These are phyloP conservation scores for Aspergillus quadrilineatus DNA, from an alignment of 2,329 filamentous ascomycete species.

Conservation along the genomic window DNA sequence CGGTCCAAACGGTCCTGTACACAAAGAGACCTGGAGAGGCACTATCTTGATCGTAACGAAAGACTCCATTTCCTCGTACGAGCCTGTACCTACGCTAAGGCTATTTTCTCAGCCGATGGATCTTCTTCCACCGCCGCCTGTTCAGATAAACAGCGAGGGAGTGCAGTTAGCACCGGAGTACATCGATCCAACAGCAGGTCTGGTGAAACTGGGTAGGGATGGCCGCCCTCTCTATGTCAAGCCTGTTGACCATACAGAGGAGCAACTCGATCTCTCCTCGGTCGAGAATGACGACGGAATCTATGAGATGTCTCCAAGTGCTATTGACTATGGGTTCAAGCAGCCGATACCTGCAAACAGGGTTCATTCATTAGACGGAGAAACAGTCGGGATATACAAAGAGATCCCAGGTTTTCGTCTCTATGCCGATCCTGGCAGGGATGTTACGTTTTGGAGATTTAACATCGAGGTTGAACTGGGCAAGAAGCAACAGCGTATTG, in stretches of 20 bases:
- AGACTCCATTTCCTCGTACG: constrained; percentile 80
- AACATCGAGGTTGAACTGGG: constrained; percentile 88
- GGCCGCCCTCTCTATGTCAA: constrained; percentile 86
- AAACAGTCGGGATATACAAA: constrained; percentile 75
- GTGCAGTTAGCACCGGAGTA: constrained; percentile 70
- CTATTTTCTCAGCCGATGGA: constrained; percentile 86
- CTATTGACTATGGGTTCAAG: constrained; percentile 42
- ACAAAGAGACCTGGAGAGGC: constrained; percentile 85
- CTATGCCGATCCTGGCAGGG: constrained; percentile 78
- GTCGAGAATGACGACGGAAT: constrained; percentile 79
- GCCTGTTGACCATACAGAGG: constrained; percentile 81
- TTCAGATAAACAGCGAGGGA: constrained; percentile 61
- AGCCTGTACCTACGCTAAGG: constrained; percentile 71
- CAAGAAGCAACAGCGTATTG: constrained; percentile 76
- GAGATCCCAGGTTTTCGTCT: constrained; percentile 80
- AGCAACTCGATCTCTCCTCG: constrained; percentile 73
- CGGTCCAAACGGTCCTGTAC: constrained; percentile 40
- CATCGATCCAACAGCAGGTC: constrained; percentile 83
- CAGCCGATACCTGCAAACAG: constrained; percentile 50
- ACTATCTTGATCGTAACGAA: constrained; percentile 93
- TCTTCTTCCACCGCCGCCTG: constrained; percentile 73
- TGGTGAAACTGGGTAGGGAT: constrained; percentile 79
- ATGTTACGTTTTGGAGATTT: constrained; percentile 96
- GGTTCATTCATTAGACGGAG: constrained; percentile 62
- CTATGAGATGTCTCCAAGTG: constrained; percentile 65